A percentile compares a stretch with the other conserved stretches of the same genome.
phyloP scores from a whole-genome alignment of 768 basidiomycete species.

The Xerocomus brunneocitrinus region DNA sequence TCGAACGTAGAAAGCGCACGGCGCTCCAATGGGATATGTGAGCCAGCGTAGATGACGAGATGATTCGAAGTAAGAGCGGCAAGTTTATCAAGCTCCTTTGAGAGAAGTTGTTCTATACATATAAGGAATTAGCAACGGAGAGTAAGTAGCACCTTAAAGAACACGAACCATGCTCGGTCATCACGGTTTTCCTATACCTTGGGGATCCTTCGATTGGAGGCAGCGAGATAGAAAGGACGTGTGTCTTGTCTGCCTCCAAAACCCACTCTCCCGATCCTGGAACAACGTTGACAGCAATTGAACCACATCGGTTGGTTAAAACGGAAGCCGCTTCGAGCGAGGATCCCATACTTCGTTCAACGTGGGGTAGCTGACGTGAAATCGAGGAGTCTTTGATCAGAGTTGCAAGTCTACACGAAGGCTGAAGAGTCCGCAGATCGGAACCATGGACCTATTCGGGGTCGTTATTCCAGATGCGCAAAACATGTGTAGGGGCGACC shows the following conservation, averaged over 20 bases:
- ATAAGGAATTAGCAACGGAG: constrained; percentile 1
- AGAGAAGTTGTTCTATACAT: constrained; percentile 40
- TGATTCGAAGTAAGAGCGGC: constrained; percentile 51
- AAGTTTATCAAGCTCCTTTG: constrained; percentile 46
- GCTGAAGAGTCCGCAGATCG: constrained; percentile 61
- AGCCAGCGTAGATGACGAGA: constrained; percentile 64
- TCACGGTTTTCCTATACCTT: constrained; percentile 41
- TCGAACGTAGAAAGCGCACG: constrained; percentile 36
- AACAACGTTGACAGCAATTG: constrained; percentile 41
- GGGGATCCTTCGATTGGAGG: constrained; percentile 43
- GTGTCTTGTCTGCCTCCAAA: constrained; percentile 40
- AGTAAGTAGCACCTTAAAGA: not conserved
- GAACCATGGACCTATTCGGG: constrained; percentile 61
- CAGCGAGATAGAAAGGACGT: constrained; percentile 54
- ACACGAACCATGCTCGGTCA: constrained; percentile 53
- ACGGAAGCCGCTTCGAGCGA: constrained; percentile 36
- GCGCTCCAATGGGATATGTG: constrained; percentile 37
- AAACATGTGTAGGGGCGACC: constrained; percentile 22
- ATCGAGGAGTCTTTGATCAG: constrained; percentile 48
- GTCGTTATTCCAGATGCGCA: constrained; percentile 2
- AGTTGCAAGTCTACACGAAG: constrained; percentile 46
- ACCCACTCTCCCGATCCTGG: constrained; percentile 35
- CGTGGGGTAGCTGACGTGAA: constrained; percentile 60
- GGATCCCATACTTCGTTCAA: constrained; percentile 31
- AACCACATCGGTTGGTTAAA: constrained; percentile 51